These are phyloP conservation scores for Diplodia mutila DNA, from an alignment of 2,329 filamentous ascomycete genomes.

Conservation along the genomic window DNA sequence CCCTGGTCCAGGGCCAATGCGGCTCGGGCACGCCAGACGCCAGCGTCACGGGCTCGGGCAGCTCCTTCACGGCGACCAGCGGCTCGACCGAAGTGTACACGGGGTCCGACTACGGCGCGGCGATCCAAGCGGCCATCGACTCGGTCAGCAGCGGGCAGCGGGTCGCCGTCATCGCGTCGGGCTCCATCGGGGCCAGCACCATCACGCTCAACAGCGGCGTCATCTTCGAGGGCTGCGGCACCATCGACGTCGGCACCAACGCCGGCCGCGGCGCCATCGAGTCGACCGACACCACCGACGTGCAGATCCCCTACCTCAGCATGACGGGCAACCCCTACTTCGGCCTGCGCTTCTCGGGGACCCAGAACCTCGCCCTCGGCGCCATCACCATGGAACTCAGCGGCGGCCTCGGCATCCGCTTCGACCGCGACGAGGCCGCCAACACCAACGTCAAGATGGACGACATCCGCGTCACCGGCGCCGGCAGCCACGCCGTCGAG, in stretches of 20 bases:
- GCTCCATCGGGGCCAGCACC: constrained; percentile 59
- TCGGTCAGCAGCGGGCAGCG: constrained; percentile 57
- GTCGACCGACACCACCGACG: constrained; percentile 52
- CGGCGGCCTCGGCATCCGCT: constrained; percentile 60
- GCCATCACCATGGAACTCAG: constrained; percentile 60
- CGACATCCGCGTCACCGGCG: constrained; percentile 56
- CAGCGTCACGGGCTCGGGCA: constrained; percentile 52
- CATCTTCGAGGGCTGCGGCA: constrained; percentile 63
- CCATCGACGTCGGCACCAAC: constrained; percentile 52
- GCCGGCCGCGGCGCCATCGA: constrained; percentile 59
- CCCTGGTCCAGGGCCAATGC: constrained; percentile 49
- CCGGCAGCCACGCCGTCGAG: constrained; percentile 61
- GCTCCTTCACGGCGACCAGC: constrained; percentile 51
- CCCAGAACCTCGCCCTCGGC: constrained; percentile 54
- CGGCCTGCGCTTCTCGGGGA: constrained; percentile 60
- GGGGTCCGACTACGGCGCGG: constrained; percentile 58
- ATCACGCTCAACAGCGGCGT: constrained; percentile 58
- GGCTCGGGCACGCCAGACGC: constrained; percentile 54
- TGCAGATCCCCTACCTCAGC: constrained; percentile 59
- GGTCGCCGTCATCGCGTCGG: constrained; percentile 58
- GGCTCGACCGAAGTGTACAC: constrained; percentile 55
- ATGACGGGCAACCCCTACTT: constrained; percentile 64
- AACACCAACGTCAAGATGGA: constrained; percentile 61
- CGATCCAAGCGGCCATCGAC: constrained; percentile 60
- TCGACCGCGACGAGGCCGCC: constrained; percentile 58